Percentiles rank a stretch among this genome's conserved stretches.
Evolutionary conservation across 495 filamentous ascomycete genomes (phyloP).

Genomic region (Neurospora sp.): DNA sequence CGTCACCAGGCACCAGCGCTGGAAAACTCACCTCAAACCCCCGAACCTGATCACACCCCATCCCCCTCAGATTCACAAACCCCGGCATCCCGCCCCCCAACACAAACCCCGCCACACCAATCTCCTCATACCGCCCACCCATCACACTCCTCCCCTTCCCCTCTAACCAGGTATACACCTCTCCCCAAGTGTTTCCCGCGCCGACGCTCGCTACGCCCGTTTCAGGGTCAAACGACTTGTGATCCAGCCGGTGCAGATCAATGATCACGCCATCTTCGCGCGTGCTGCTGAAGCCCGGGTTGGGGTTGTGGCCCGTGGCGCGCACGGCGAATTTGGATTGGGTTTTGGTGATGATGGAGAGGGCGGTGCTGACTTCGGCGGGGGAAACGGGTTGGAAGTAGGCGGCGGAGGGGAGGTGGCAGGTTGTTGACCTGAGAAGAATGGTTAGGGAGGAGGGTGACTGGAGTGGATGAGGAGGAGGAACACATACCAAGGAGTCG

Average conservation of each 20-base stretch:
- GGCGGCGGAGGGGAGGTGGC: not conserved
- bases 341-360: not conserved
- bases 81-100: slow-evolving; percentile 46
- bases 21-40: slow-evolving; percentile 29
- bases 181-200: not conserved
- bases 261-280: not conserved
- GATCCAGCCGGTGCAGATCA: not conserved
- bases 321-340: not conserved
- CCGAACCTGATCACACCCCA: slow-evolving; percentile 39
- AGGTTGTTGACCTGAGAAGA: not conserved
- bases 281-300: not conserved
- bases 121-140: slow-evolving; percentile 43
- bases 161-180: slow-evolving; percentile 40
- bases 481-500: not conserved
- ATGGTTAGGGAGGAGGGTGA: too few relatives aligned
- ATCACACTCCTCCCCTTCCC: slow-evolving; percentile 30
- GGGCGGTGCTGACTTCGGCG: not conserved
- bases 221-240: not conserved
- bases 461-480: too few relatives aligned
- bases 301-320: not conserved
- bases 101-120: slow-evolving; percentile 48
- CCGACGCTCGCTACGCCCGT: not conserved
- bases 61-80: slow-evolving; percentile 37
- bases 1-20: too few relatives aligned
- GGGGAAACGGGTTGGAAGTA: not conserved